Base-by-base conservation (phyloP, 257 asterid species). In the Nemophila menziesii region DNA sequence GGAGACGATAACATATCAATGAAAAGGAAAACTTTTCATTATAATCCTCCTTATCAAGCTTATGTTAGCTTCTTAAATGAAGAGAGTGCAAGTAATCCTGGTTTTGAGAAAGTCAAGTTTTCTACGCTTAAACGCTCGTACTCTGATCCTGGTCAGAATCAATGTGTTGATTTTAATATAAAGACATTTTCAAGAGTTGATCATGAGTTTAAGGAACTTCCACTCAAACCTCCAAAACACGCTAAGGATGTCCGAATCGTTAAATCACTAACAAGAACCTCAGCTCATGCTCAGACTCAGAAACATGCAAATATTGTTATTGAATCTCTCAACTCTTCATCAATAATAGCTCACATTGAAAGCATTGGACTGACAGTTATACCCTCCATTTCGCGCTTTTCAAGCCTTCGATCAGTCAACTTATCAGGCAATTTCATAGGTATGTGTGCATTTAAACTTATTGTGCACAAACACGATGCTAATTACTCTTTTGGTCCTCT, bases 361-460 rank as follows among this genome's bases (percentile, higher is more conserved):
- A 66, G 75, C 16, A 63, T 61, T 37, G 87, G 85, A 11, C 63
- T 80, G 19, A 74, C 64, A 64, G 85, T 71, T 38, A 66, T 78
- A 37, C 92, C 93, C 39, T 64, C 66, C 17, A 68, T 85, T 8
- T 73, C 92, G 1, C 66, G 44, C 37, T 74, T 75, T 26, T 48
- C 63, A 3, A 65, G 81, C 33, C 94, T 86, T 41, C 86, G 89
- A 51, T 71, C 92, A 1, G 74, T 86, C 51, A 78, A 81, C 70
- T 66, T 86, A 61, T 81, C 96, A 8, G 67, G 74, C 57, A 86
- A 86, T 61, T 70, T 54, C 21, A 65, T 86, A 65, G 96, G 96
- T 86, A 60, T 10, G 96, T 86, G 58, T 10, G 43, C 16, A 44
- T 18, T 37, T 47, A 8, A 48, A 23, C 11, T 15, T n/a, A 16